A percentile compares a stretch with the other conserved stretches of the same genome.
Conservation (phyloP, 176 grass and related monocot species). For the Ensete glaucum region DNA sequence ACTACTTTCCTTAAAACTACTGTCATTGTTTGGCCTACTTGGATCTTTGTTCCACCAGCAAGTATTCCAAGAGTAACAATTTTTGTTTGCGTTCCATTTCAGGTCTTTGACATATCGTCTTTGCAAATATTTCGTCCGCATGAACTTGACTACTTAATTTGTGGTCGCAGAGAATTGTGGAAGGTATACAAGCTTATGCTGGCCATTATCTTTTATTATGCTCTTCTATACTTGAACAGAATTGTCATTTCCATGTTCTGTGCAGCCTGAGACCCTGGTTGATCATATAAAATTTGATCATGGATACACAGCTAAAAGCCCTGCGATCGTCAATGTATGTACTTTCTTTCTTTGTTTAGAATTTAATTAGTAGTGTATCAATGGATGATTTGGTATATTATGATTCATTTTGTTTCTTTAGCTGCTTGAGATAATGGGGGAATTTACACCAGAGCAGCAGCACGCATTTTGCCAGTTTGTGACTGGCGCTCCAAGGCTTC, state of each 20-base stretch:
- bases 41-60: not conserved
- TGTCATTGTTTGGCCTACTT: not conserved
- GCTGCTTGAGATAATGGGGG: constrained; percentile 82
- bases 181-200: constrained; percentile 28
- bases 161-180: constrained; percentile 72
- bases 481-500: constrained; percentile 81
- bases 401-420: constrained; percentile 24
- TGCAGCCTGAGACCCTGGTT: constrained; percentile 55
- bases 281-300: constrained; percentile 98
- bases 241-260: not conserved
- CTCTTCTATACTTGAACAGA: not conserved
- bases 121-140: constrained; percentile 70
- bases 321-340: constrained; percentile 68
- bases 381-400: not conserved
- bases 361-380: too few relatives aligned
- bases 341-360: not conserved
- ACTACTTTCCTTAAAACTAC: not conserved
- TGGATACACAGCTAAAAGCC: constrained; percentile 88
- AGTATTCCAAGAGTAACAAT: not conserved
- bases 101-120: constrained; percentile 73
- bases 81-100: not conserved
- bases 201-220: not conserved
- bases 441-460: constrained; percentile 74
- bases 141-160: constrained; percentile 75
- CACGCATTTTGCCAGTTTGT: constrained; percentile 91